Evolutionary conservation across 768 basidiomycete genomes (phyloP), one percentile per base, ranked within the genome.

Genomic region (Serendipita sp.): DNA sequence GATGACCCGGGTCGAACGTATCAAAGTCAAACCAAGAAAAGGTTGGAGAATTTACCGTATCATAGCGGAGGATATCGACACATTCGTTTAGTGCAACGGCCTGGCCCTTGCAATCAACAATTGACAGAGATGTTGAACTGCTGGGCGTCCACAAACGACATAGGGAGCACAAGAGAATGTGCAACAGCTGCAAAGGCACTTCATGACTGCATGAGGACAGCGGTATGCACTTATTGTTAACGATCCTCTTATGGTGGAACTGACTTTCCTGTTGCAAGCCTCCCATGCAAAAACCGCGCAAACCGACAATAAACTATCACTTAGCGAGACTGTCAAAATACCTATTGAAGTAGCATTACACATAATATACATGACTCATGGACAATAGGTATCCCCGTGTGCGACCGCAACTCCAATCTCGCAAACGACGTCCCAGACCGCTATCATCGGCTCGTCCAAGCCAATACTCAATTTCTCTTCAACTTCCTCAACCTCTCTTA

Each of bases 221-320:
- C 86, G 69, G 91, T 92, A 61, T 69, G 88, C n/a, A n/a, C 76
- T 61, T 63, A 33, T 51, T 61, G 5, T 38, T 28, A 33, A 63
- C 61, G 61, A 22, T 61, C 48, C 43, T 48, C 28, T 31, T 62
- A 26, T 28, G 17, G n/a, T 33, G 5, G 60, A 33, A 42, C 66
- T 64, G 20, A 56, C 64, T 16, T 61, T 62, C 60, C 48, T 22
- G 24, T 24, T 24, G 63, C 41, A 14, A 64, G 13, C 69, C 92
- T 89, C 84, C 86, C 11, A 76, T 83, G 70, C 77, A 79, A 56
- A 88, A 84, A 70, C 72, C 73, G 45, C 88, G 84, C 60, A 79
- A 78, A 70, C 81, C 90, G 34, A 83, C 86, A 34, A 91, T 94
- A 76, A 93, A 94, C 73, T 93, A 90, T 71, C 89, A 92, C 72